Base-by-base conservation (phyloP, 2,329 filamentous ascomycete genomes). In the Cladosporium sp. region DNA sequence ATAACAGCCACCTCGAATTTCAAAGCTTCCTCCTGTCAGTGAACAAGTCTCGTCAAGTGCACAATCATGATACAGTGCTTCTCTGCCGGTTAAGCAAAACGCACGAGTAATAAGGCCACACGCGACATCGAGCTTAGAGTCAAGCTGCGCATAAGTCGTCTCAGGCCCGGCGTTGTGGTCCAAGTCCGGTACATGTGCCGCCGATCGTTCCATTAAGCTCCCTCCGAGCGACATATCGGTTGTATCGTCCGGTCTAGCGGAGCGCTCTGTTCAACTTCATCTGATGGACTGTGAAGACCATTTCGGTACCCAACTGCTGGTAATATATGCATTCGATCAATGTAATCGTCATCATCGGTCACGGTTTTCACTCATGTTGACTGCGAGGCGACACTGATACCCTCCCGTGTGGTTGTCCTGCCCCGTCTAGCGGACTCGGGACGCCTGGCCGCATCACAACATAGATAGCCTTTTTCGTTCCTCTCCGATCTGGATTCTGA, bases 221-320 rank as follows among this genome's bases (percentile, higher is more conserved):
- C 52, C n/a, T 30, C 14, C 52, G 30, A 34, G 32, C 52, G 15
- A 55, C 52, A 55, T 55, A 34, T 55, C 28, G 28, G 32, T 30
- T 30, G 32, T 55, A 34, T 55, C 28, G 28, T 32, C 26, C 52
- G 52, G 28, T 55, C 52, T 18, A 55, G 8, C 52, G 52, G 52
- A 55, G 32, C 18, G 52, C 18, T 47, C 41, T 47, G 41, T 47
- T 34, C 52, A 55, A 21, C 12, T 54, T 30, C 14, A 30, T 55
- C 52, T 34, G 7, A 10, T 12, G 18, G 4, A 55, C 18, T 21
- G 28, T 55, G 52, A 55, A 55, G 52, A 55, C 52, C 18, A 21
- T 18, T 6, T 55, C 28, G 52, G 52, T 55, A 55, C 52, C 52
- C 52, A 34, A 55, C 52, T 55, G 52, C 28, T 55, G 52, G 52